Conservation (phyloP, 2,329 filamentous ascomycete genomes). For the Penicillium sp. region DNA sequence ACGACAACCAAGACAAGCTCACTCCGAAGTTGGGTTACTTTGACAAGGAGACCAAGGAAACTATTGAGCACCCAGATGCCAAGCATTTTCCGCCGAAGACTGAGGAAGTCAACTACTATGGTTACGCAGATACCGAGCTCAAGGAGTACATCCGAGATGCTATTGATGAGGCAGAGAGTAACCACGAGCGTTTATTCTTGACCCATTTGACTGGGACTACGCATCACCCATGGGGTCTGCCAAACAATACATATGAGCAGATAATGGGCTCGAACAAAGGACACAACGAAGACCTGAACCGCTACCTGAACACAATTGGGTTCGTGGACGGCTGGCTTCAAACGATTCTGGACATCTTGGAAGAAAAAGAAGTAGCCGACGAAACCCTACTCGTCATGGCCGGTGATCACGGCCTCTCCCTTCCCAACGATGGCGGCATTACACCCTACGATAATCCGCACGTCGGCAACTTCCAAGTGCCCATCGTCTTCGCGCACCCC, state of each 20-base stretch:
- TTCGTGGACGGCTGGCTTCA: constrained; percentile 34
- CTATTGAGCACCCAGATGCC: constrained; percentile 20
- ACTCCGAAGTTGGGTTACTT: constrained; percentile 29
- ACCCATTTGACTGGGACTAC: constrained; percentile 35
- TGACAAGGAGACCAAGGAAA: constrained; percentile 28
- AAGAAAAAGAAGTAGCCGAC: constrained; percentile 31
- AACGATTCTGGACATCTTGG: constrained; percentile 29
- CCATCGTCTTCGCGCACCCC: constrained; percentile 34
- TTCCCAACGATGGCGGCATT: constrained; percentile 36
- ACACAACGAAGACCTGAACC: constrained; percentile 25
- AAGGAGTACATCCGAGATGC: constrained; percentile 34
- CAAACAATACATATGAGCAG: constrained; percentile 25
- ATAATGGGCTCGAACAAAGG: constrained; percentile 21
- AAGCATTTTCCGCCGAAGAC: constrained; percentile 28
- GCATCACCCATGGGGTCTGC: constrained; percentile 34
- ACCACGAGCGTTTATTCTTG: constrained; percentile 33
- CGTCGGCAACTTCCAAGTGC: constrained; percentile 34
- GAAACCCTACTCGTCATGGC: constrained; percentile 36
- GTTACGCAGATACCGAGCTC: constrained; percentile 32
- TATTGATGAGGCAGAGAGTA: constrained; percentile 30
- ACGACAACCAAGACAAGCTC: constrained; percentile 30
- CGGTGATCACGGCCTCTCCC: constrained; percentile 36
- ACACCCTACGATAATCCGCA: constrained; percentile 36
- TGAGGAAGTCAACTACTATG: constrained; percentile 34
- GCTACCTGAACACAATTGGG: constrained; percentile 32